These are phyloP conservation scores for Sarocladiaceae sp. DNA, from an alignment of 2,329 filamentous ascomycete genomes.

Conservation along the genomic window DNA sequence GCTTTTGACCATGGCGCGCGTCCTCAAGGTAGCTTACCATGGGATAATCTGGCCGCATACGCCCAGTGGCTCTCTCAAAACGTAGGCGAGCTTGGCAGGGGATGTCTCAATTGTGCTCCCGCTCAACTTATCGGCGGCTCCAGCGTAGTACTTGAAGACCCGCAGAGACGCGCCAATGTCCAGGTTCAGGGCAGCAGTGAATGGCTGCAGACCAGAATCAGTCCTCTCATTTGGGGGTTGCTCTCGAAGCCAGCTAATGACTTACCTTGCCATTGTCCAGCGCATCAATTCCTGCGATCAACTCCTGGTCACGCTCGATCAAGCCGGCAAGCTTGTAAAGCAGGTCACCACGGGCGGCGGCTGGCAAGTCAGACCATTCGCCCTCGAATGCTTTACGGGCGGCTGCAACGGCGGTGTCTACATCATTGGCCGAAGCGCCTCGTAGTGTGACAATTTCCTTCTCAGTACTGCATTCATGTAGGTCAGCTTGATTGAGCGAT, in stretches of 20 bases:
- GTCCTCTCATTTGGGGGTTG: not conserved
- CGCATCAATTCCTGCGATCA: too few species aligned
- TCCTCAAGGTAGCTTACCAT: conserved; percentile 44
- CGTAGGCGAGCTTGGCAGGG: conserved; percentile 40
- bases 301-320: too few species aligned
- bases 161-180: not conserved
- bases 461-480: too few species aligned
- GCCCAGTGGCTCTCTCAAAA: conserved; percentile 29
- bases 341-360: too few species aligned
- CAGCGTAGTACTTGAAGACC: conserved; percentile 21
- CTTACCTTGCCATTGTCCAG: conserved; percentile 62
- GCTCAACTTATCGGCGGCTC: conserved; percentile 33
- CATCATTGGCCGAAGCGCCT: too few species aligned
- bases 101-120: conserved; percentile 52
- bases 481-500: too few species aligned
- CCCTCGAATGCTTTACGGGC: too few species aligned
- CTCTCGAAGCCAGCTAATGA: not conserved
- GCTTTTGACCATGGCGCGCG: too few species aligned
- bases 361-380: too few species aligned
- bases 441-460: too few species aligned
- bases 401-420: too few species aligned
- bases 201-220: not conserved
- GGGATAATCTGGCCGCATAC: conserved; percentile 39
- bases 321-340: too few species aligned
- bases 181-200: not conserved